Evolutionary conservation across 1,139 yeast species (phyloP).

Genomic region (Protomyces macrosporus): DNA sequence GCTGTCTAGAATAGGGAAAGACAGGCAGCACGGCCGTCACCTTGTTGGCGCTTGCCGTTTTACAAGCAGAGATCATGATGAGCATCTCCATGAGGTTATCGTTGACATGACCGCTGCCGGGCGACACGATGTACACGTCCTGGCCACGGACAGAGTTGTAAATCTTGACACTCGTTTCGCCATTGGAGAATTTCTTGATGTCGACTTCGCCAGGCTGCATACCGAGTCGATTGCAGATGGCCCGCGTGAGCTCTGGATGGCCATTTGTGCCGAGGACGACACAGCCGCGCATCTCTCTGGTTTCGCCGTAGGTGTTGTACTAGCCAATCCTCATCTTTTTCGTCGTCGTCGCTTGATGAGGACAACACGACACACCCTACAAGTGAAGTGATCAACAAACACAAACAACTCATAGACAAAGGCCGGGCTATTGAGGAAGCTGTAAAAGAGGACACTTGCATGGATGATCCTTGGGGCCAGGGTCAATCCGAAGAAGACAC

Average conservation of each 20-base stretch:
- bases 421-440: not conserved
- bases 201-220: conserved; percentile 56
- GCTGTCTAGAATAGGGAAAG: conserved; percentile 96
- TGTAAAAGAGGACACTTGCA: not conserved
- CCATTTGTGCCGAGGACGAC: conserved; percentile 74
- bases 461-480: conserved; percentile 23
- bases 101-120: conserved; percentile 84
- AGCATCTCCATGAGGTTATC: conserved; percentile 81
- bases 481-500: not conserved
- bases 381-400: too few species aligned
- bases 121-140: conserved; percentile 85
- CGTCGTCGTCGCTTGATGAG: too few species aligned
- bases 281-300: conserved; percentile 57
- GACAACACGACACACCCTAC: too few species aligned
- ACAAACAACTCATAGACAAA: not conserved
- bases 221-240: conserved; percentile 60
- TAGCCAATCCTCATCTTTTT: not conserved
- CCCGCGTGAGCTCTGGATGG: conserved; percentile 57
- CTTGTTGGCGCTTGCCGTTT: conserved; percentile 89
- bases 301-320: not conserved
- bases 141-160: conserved; percentile 96
- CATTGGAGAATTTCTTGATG: conserved; percentile 53
- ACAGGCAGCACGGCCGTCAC: conserved; percentile 93
- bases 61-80: conserved; percentile 92
- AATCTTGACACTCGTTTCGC: conserved; percentile 86